These are phyloP conservation scores for Fusarium mundagurra DNA, from an alignment of 2,329 filamentous ascomycete genomes.

Conservation along the genomic window DNA sequence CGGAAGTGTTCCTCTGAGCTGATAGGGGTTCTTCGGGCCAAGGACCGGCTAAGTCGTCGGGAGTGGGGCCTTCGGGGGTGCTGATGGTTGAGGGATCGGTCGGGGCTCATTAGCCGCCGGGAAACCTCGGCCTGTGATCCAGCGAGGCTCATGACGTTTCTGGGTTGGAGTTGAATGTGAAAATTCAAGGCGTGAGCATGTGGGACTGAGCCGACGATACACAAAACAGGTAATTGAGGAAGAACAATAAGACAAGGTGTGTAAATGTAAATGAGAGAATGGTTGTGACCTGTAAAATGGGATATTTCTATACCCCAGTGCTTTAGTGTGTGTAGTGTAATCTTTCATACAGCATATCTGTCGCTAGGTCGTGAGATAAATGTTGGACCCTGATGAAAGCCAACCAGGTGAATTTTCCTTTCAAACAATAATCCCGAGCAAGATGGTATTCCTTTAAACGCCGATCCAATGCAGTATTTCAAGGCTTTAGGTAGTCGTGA, in stretches of 20 bases:
- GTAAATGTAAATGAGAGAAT: conserved; percentile 1
- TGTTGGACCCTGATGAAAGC: not conserved
- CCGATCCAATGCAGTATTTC: conserved; percentile 33
- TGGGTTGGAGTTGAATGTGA: conserved; percentile 3
- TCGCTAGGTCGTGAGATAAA: conserved; percentile 1
- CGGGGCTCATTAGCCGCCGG: conserved; percentile 29
- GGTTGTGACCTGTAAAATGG: conserved; percentile 9
- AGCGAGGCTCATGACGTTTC: conserved; percentile 28
- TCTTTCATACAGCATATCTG: conserved; percentile 4
- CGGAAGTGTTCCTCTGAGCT: not conserved
- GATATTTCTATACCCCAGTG: conserved; percentile 4
- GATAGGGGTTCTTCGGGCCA: conserved; percentile 32
- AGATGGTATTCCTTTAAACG: conserved; percentile 37
- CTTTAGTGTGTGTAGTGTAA: not conserved
- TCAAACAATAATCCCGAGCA: conserved; percentile 15
- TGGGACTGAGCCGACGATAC: not conserved
- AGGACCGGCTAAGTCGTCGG: conserved; percentile 34
- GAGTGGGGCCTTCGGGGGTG: conserved; percentile 3
- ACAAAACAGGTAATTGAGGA: not conserved
- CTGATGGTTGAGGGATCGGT: conserved; percentile 2
- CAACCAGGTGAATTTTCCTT: conserved; percentile 1
- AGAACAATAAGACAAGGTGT: not conserved
- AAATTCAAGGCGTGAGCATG: conserved; percentile 6
- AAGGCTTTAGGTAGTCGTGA: conserved; percentile 18
- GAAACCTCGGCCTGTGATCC: conserved; percentile 39